A percentile compares a stretch with the other conserved stretches of the same genome.
phyloP scores from a whole-genome alignment of 768 basidiomycete genomes.

The Cystobasidiopsis lactophilus region DNA sequence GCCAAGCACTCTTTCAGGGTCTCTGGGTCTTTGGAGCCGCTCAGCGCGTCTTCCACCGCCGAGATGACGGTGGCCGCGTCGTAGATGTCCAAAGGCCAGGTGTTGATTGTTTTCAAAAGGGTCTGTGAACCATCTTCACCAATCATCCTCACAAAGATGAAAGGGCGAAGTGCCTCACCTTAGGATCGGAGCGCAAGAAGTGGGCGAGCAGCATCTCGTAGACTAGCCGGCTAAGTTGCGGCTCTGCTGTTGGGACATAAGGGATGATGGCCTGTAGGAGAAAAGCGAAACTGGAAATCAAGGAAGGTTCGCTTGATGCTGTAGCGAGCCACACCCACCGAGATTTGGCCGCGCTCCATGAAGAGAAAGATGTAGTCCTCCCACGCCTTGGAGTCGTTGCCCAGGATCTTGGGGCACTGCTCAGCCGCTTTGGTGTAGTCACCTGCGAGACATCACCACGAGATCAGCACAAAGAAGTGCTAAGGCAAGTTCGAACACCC shows the following conservation, averaged over 20 bases:
- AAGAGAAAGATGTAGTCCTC: constrained; percentile 88
- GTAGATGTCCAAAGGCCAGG: constrained; percentile 83
- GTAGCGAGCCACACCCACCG: constrained; percentile 31
- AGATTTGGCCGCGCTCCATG: constrained; percentile 53
- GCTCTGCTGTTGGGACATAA: constrained; percentile 58
- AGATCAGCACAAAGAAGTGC: background rate
- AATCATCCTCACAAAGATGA: background rate
- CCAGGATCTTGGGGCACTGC: constrained; percentile 66
- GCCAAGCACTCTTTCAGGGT: constrained; percentile 85
- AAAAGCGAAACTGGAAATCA: background rate
- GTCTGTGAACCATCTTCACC: constrained; percentile 30
- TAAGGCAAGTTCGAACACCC: constrained; percentile 11
- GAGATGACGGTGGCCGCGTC: constrained; percentile 67
- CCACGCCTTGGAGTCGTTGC: constrained; percentile 60
- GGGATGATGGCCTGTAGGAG: constrained; percentile 58
- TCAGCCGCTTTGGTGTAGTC: constrained; percentile 58
- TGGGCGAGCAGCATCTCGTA: constrained; percentile 90
- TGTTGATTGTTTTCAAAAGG: constrained; percentile 50
- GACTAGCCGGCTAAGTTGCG: constrained; percentile 56
- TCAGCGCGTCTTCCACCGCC: constrained; percentile 64
- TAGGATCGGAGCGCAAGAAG: constrained; percentile 53
- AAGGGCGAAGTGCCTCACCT: constrained; percentile 28
- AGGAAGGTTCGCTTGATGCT: background rate
- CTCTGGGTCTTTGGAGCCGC: constrained; percentile 31
- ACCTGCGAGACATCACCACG: constrained; percentile 23